Conservation (phyloP, 306 rosid genomes). For the Prunus mume region DNA sequence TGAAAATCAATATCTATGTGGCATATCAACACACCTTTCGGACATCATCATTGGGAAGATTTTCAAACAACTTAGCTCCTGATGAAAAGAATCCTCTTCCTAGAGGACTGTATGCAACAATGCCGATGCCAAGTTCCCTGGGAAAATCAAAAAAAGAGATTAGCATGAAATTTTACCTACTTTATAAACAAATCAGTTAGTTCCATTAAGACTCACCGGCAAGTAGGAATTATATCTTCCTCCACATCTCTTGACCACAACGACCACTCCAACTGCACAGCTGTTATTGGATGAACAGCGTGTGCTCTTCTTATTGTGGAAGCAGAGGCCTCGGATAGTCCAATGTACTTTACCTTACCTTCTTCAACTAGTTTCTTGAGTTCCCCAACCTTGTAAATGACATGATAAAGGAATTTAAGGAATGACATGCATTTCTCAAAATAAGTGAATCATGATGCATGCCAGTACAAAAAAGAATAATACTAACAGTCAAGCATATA, state of each 20-base stretch:
- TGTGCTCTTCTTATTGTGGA: slow-evolving; percentile 79
- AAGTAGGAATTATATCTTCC: slow-evolving; percentile 64
- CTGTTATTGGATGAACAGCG: slow-evolving; percentile 72
- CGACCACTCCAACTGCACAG: slow-evolving; percentile 73
- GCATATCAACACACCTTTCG: slow-evolving; percentile 43
- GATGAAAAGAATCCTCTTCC: slow-evolving; percentile 65
- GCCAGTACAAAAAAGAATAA: neutral
- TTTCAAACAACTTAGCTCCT: slow-evolving; percentile 43
- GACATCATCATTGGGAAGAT: slow-evolving; percentile 22
- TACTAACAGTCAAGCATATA: neutral
- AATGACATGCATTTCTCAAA: neutral
- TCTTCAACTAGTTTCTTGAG: slow-evolving; percentile 64
- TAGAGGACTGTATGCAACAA: slow-evolving; percentile 64
- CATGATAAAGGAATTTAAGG: neutral
- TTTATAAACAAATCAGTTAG: too few species aligned
- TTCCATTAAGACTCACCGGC: slow-evolving; percentile 40
- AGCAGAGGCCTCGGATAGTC: slow-evolving; percentile 71
- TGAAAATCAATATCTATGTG: neutral
- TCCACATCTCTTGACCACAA: slow-evolving; percentile 68
- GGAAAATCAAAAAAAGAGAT: neutral
- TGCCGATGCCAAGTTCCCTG: slow-evolving; percentile 68
- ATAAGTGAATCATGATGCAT: neutral
- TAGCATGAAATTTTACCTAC: neutral
- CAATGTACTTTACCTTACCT: slow-evolving; percentile 65
- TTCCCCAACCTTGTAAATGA: slow-evolving; percentile 53